Percentiles rank a stretch among this genome's conserved stretches.
Evolutionary conservation across 805 yeast species (phyloP).

Genomic region (Torulaspora microellipsoides): DNA sequence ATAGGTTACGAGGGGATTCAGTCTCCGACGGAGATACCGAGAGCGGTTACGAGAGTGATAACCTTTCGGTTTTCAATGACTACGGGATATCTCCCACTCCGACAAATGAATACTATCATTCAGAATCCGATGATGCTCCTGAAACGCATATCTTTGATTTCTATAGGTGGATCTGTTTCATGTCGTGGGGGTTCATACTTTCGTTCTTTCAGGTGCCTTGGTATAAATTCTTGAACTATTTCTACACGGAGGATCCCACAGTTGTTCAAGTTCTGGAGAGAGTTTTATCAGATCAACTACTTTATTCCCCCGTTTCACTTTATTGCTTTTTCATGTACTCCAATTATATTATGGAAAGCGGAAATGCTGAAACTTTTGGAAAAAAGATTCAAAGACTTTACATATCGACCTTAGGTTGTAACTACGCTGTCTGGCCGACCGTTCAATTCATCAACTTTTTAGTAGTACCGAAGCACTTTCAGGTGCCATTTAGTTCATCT

Average conservation of each 20-base stretch:
- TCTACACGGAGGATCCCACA: conserved; percentile 78
- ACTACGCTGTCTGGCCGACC: conserved; percentile 76
- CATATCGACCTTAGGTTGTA: conserved; percentile 59
- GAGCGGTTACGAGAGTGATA: conserved; percentile 20
- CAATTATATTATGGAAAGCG: conserved; percentile 73
- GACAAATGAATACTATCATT: conserved; percentile 1
- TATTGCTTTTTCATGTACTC: conserved; percentile 80
- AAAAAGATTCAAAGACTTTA: conserved; percentile 63
- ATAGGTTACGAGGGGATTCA: conserved; percentile 5
- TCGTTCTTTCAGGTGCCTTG: conserved; percentile 84
- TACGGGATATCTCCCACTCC: conserved; percentile 20
- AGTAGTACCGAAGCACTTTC: conserved; percentile 63
- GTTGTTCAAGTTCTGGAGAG: conserved; percentile 79
- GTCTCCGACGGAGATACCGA: conserved; percentile 10
- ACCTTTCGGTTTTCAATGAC: conserved; percentile 28
- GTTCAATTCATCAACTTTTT: conserved; percentile 74
- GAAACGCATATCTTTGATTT: conserved; percentile 46
- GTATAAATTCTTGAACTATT: conserved; percentile 75
- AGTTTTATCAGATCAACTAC: conserved; percentile 83
- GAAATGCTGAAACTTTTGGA: conserved; percentile 58
- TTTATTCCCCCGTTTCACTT: conserved; percentile 83
- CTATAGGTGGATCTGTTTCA: conserved; percentile 69
- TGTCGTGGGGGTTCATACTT: conserved; percentile 81
- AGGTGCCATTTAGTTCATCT: conserved; percentile 85
- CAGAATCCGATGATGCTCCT: conserved; percentile 6